These are phyloP conservation scores for Inga oerstediana DNA, from an alignment of 306 rosid genomes.

Conservation along the genomic window DNA sequence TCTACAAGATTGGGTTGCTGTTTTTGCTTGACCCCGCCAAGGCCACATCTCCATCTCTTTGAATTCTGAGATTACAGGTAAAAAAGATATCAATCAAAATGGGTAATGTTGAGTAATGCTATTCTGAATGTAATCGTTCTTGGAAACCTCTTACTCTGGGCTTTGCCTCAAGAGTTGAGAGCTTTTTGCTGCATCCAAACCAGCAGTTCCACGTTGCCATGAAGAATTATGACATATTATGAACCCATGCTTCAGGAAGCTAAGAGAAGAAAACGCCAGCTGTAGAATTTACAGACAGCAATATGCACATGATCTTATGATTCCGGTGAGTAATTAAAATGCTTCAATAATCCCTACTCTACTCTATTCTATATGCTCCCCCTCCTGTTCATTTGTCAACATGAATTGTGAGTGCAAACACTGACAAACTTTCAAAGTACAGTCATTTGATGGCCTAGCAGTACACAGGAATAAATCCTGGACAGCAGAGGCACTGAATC, in stretches of 20 bases:
- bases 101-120: background rate
- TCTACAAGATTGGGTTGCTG: slow-evolving; percentile 54
- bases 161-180: slow-evolving; percentile 39
- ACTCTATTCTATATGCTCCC: background rate
- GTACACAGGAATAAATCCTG: slow-evolving; percentile 5
- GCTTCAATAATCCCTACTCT: background rate
- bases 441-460: slow-evolving; percentile 2
- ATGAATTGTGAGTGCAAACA: background rate
- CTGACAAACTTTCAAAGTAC: slow-evolving; percentile 1
- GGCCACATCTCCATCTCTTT: slow-evolving; percentile 62
- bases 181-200: slow-evolving; percentile 55
- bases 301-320: background rate
- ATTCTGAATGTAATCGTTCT: background rate
- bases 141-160: slow-evolving; percentile 35
- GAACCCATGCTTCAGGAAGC: background rate
- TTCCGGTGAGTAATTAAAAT: background rate
- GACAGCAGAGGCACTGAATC: slow-evolving; percentile 9
- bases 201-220: slow-evolving; percentile 60
- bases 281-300: background rate
- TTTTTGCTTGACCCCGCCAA: slow-evolving; percentile 50
- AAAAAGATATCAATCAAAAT: slow-evolving; percentile 17
- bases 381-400: slow-evolving; percentile 20
- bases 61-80: slow-evolving; percentile 44
- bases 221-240: slow-evolving; percentile 6
- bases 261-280: background rate